Evolutionary conservation across 495 filamentous ascomycete species (phyloP).

Genomic region (Penicillium pancosmium): DNA sequence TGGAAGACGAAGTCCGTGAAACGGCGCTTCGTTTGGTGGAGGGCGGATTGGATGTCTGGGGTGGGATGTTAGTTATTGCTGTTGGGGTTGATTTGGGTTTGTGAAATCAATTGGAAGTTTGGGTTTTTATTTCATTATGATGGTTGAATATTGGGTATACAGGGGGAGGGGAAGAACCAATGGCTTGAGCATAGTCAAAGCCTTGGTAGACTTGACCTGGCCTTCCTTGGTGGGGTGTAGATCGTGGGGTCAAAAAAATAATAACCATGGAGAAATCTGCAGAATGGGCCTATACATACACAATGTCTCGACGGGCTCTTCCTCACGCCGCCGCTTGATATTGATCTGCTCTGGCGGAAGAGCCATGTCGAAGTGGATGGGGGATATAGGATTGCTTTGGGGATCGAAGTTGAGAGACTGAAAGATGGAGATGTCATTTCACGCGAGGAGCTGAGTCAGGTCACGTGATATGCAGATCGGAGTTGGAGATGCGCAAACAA

Average conservation of each 20-base stretch:
- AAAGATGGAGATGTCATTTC: background rate
- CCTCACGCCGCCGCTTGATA: slow-evolving; percentile 59
- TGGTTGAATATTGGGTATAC: background rate
- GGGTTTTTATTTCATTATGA: background rate
- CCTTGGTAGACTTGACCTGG: too few relatives aligned
- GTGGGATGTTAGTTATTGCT: slow-evolving; percentile 8
- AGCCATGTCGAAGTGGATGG: slow-evolving; percentile 32
- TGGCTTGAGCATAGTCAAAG: background rate
- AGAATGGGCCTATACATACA: slow-evolving; percentile 41
- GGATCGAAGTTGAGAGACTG: background rate
- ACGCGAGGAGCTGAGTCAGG: background rate
- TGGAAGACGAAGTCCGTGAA: slow-evolving; percentile 55
- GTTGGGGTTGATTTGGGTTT: background rate
- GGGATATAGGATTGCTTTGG: background rate
- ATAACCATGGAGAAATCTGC: slow-evolving; percentile 11
- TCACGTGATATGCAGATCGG: background rate
- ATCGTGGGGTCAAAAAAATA: slow-evolving; percentile 28
- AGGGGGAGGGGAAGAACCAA: background rate
- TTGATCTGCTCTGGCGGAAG: slow-evolving; percentile 57
- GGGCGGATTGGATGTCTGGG: slow-evolving; percentile 49
- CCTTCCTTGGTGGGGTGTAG: slow-evolving; percentile 16
- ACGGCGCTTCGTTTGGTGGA: slow-evolving; percentile 51
- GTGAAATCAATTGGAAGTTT: background rate
- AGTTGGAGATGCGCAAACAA: too few relatives aligned
- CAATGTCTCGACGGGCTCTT: slow-evolving; percentile 58